These are phyloP conservation scores for Paramecium sexaurelia DNA, from an alignment of 73 alveolate genomes.

Conservation along the genomic window DNA sequence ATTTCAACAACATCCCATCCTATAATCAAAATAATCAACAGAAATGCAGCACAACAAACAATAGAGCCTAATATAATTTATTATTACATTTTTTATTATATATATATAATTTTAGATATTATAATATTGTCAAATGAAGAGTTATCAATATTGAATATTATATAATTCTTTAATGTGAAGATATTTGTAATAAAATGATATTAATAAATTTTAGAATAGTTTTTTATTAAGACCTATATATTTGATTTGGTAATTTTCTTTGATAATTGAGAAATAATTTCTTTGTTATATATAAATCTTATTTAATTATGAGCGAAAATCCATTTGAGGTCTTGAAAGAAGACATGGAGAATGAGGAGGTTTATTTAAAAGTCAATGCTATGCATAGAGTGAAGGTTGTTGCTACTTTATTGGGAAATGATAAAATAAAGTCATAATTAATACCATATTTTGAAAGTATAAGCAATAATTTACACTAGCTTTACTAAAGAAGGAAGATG, in stretches of 20 bases:
- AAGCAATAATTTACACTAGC: not conserved
- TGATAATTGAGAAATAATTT: not conserved
- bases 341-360: constrained; percentile 96
- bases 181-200: too few species aligned
- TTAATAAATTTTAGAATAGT: too few species aligned
- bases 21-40: constrained; percentile 48
- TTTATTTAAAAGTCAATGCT: constrained; percentile 96
- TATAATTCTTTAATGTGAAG: too few species aligned
- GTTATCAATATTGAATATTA: too few species aligned
- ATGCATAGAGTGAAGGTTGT: constrained; percentile 94
- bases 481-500: constrained; percentile 85
- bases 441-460: constrained; percentile 86
- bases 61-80: not conserved
- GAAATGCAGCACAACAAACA: not conserved
- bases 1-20: constrained; percentile 72
- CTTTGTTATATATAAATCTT: constrained; percentile 1
- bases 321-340: constrained; percentile 92
- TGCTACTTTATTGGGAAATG: constrained; percentile 82
- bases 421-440: constrained; percentile 81
- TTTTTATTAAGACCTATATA: not conserved
- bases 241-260: not conserved
- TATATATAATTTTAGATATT: too few species aligned
- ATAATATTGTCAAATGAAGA: too few species aligned
- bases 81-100: not conserved
- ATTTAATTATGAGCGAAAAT: constrained; percentile 66